Percentiles rank a stretch among this genome's conserved stretches.
Conservation (phyloP, 257 asterid species). For the Ligustrum vulgare region DNA sequence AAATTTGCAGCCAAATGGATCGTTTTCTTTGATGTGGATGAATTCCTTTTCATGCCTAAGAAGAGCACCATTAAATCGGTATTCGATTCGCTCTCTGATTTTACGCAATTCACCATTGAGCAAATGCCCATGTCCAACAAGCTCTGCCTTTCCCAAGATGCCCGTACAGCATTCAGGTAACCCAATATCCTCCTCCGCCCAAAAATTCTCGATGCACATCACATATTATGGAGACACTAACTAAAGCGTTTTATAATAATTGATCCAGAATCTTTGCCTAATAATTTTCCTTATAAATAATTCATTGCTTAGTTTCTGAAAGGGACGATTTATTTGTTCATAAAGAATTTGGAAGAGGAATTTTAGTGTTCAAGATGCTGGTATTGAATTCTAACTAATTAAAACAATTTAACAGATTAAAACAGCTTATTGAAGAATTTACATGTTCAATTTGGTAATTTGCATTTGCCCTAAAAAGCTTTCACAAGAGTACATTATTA, state of each 20-base stretch:
- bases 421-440: neutral
- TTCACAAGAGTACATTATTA: neutral
- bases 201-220: neutral
- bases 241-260: too few species aligned
- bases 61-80: slow-evolving; percentile 54
- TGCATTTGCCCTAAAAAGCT: neutral
- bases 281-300: neutral
- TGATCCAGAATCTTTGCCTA: too few species aligned
- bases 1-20: slow-evolving; percentile 66
- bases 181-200: neutral
- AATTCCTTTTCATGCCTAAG: slow-evolving; percentile 64
- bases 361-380: neutral
- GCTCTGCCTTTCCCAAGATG: slow-evolving; percentile 65
- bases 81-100: slow-evolving; percentile 49
- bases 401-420: neutral
- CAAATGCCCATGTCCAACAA: slow-evolving; percentile 79
- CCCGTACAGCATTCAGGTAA: slow-evolving; percentile 59
- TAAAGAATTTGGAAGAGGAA: neutral
- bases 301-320: too few species aligned
- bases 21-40: slow-evolving; percentile 86
- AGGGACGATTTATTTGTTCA: neutral
- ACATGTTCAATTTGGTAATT: neutral
- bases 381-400: neutral
- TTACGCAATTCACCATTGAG: slow-evolving; percentile 74
- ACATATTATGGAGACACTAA: too few species aligned